Conservation (phyloP, 2,329 filamentous ascomycete species). For the Pyrenochaeta sp. region DNA sequence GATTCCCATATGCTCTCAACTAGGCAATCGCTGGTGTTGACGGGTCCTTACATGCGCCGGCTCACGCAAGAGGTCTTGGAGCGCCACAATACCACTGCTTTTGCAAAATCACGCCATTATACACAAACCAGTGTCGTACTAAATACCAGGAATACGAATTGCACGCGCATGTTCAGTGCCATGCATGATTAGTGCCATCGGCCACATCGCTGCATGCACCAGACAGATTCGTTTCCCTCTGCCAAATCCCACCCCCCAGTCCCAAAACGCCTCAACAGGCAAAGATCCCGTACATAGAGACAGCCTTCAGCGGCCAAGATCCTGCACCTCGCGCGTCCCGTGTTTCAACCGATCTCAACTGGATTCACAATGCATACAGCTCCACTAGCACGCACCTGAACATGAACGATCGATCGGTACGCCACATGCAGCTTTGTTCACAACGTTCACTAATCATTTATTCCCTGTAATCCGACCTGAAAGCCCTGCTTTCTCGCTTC, state of each 20-base stretch:
- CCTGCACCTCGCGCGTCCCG: background rate
- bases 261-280: background rate
- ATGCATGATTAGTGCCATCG: background rate
- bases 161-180: background rate
- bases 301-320: background rate
- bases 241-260: background rate
- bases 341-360: background rate
- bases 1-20: background rate
- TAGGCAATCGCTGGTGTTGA: background rate
- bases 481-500: background rate
- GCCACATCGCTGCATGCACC: background rate
- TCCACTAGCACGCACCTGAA: background rate
- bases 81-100: background rate
- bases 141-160: background rate
- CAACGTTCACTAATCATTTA: no score
- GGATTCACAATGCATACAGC: background rate
- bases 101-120: background rate
- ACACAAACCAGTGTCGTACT: background rate
- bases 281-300: background rate
- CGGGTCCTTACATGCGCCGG: constrained; percentile 1
- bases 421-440: background rate
- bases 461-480: background rate
- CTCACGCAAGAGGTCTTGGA: background rate
- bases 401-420: background rate
- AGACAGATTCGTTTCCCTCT: no score